Percentiles rank a stretch among this genome's conserved stretches.
phyloP scores from a whole-genome alignment of 331 rosid species.

The Rhamnella rubrinervis region DNA sequence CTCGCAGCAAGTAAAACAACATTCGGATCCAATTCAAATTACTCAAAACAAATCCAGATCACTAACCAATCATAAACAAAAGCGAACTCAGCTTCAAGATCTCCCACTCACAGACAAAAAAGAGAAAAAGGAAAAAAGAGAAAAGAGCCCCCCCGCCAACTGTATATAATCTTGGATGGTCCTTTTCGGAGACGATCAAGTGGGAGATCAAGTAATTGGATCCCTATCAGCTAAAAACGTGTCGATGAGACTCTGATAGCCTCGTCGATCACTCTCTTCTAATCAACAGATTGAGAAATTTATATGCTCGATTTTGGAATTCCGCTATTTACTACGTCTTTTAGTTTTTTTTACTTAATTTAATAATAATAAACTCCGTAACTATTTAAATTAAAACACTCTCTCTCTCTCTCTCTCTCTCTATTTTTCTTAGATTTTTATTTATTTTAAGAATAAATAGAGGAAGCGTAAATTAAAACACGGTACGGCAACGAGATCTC shows the following conservation, averaged over 20 bases:
- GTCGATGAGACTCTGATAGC: neutral
- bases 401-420: too few relatives aligned
- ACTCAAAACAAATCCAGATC: conserved; percentile 13
- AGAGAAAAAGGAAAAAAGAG: neutral
- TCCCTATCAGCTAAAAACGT: neutral
- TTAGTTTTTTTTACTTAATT: too few relatives aligned
- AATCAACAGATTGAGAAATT: neutral
- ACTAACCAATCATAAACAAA: conserved; percentile 52
- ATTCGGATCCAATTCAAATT: neutral
- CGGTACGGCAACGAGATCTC: conserved; percentile 18
- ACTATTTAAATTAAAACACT: too few relatives aligned
- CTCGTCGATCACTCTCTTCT: neutral
- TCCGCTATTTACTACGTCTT: too few relatives aligned
- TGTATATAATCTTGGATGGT: neutral
- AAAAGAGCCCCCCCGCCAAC: neutral
- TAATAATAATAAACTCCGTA: too few relatives aligned
- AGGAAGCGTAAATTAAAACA: neutral
- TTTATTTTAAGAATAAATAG: neutral
- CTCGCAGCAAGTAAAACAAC: neutral
- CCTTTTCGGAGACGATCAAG: neutral
- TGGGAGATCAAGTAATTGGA: neutral
- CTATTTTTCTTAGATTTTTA: too few relatives aligned
- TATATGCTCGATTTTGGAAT: neutral
- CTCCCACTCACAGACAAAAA: conserved; percentile 14
- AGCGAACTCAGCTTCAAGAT: conserved; percentile 38